Evolutionary conservation across 2,329 filamentous ascomycete species (phyloP).

Genomic region (Sporothrix phasma): DNA sequence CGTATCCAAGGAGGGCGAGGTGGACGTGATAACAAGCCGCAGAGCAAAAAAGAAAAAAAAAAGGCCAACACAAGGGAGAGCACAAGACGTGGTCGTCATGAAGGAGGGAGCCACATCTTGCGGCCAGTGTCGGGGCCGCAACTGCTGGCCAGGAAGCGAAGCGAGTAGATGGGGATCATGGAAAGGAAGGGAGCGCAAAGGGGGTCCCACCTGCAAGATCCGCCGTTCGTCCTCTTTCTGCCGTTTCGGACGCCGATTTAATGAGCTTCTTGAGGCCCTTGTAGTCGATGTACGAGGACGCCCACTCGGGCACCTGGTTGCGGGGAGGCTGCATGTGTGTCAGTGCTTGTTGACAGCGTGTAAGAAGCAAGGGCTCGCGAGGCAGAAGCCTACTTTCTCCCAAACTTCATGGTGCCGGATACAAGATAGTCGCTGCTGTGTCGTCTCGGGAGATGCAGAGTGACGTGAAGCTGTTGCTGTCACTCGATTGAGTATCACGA

Average conservation of each 20-base stretch:
- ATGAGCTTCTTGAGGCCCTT: slow-evolving; percentile 92
- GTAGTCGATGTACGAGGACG: slow-evolving; percentile 76
- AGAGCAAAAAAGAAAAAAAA: neutral
- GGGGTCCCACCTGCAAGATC: slow-evolving; percentile 76
- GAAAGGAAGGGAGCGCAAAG: slow-evolving; percentile 21
- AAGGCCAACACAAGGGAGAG: neutral
- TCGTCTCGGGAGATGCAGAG: neutral
- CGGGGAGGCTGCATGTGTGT: slow-evolving; percentile 44
- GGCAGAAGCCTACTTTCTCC: slow-evolving; percentile 25
- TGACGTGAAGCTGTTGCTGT: neutral
- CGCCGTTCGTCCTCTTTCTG: slow-evolving; percentile 59
- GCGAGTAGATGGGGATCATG: neutral
- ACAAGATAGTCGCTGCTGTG: too few species aligned
- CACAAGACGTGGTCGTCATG: neutral
- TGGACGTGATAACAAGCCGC: too few species aligned
- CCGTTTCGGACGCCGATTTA: slow-evolving; percentile 61
- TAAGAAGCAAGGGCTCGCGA: neutral
- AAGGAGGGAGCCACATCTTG: neutral
- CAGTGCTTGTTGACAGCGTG: neutral
- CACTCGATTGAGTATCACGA: slow-evolving; percentile 11
- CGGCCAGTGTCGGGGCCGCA: neutral
- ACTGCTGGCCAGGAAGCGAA: neutral
- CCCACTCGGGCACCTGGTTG: slow-evolving; percentile 83
- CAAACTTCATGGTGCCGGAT: slow-evolving; percentile 27
- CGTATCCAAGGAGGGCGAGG: neutral